Evolutionary conservation across 2,329 filamentous ascomycete genomes (phyloP).

Genomic region (Ascochyta lentis): DNA sequence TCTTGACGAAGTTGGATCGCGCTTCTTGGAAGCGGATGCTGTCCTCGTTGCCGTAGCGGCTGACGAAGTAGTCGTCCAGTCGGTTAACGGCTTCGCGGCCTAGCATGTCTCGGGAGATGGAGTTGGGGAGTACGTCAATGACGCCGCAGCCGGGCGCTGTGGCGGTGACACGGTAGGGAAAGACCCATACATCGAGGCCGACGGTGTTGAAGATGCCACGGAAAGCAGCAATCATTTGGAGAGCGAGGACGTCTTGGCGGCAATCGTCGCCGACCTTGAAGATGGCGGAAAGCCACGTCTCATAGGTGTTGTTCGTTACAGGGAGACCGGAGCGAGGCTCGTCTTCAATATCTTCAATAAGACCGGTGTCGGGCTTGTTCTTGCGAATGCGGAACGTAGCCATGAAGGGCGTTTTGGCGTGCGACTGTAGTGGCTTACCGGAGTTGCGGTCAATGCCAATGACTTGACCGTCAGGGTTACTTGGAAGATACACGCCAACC

Average conservation of each 20-base stretch:
- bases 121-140: conserved; percentile 97
- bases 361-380: conserved; percentile 58
- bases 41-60: conserved; percentile 96
- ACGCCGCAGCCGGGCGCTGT: conserved; percentile 97
- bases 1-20: conserved; percentile 97
- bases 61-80: conserved; percentile 96
- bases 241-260: conserved; percentile 91
- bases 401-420: conserved; percentile 99
- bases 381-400: conserved; percentile 97
- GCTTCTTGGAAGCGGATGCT: conserved; percentile 94
- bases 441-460: conserved; percentile 98
- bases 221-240: conserved; percentile 98
- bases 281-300: conserved; percentile 99
- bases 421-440: conserved; percentile 94
- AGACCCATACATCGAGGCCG: conserved; percentile 95
- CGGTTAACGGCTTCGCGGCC: conserved; percentile 97
- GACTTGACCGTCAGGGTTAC: conserved; percentile 95
- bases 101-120: conserved; percentile 97
- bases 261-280: conserved; percentile 99
- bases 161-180: conserved; percentile 95
- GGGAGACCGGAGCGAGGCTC: conserved; percentile 40
- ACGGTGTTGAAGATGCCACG: conserved; percentile 95
- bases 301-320: conserved; percentile 66
- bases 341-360: conserved; percentile 41
- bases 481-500: conserved; percentile 94